These are phyloP conservation scores for Desmodesmus armatus DNA, from an alignment of 139 green algal species.

Conservation along the genomic window DNA sequence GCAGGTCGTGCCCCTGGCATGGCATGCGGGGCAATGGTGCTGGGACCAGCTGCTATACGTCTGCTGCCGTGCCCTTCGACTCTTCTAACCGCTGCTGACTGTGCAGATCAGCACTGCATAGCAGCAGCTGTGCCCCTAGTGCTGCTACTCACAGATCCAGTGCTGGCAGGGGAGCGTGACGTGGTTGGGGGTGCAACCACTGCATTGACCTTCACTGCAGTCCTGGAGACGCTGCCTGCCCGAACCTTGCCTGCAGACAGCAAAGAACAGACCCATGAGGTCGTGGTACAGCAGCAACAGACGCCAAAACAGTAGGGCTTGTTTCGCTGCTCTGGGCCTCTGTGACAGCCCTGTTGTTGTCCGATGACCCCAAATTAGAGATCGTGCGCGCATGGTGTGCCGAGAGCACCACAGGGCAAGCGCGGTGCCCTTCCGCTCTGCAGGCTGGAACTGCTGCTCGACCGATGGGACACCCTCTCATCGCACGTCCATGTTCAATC, in stretches of 20 bases:
- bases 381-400: too few species aligned
- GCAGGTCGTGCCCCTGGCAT: not conserved
- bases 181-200: constrained; percentile 48
- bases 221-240: constrained; percentile 24
- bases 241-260: constrained; percentile 36
- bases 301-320: too few species aligned
- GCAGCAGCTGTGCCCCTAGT: not conserved
- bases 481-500: too few species aligned
- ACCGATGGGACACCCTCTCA: too few species aligned
- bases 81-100: not conserved
- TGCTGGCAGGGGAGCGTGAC: constrained; percentile 61
- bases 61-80: not conserved
- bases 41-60: too few species aligned
- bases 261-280: not conserved
- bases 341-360: too few species aligned
- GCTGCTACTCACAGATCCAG: constrained; percentile 61
- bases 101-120: not conserved
- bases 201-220: constrained; percentile 48
- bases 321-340: too few species aligned
- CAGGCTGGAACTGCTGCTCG: too few species aligned
- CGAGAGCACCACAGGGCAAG: too few species aligned
- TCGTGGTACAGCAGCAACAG: not conserved
- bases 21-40: not conserved
- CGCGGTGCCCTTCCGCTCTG: too few species aligned
- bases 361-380: too few species aligned